Conservation (phyloP, 768 basidiomycete species). For the Agaricus blazei region DNA sequence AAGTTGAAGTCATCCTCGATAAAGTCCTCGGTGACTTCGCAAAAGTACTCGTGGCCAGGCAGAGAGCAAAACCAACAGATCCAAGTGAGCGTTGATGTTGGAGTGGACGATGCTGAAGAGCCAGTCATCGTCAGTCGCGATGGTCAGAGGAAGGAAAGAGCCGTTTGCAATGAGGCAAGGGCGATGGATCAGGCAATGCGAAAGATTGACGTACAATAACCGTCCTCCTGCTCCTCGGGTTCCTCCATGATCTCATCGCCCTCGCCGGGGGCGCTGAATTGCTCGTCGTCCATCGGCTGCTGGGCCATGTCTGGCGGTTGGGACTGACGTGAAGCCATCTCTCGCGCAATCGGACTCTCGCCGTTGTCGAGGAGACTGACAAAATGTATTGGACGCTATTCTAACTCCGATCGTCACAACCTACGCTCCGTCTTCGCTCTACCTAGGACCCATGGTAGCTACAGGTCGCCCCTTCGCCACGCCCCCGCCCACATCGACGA, state of each 20-base stretch:
- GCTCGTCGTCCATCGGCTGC: slow-evolving; percentile 54
- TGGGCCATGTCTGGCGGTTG: slow-evolving; percentile 39
- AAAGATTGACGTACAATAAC: slow-evolving; percentile 62
- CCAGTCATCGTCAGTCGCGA: slow-evolving; percentile 19
- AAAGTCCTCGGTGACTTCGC: slow-evolving; percentile 97
- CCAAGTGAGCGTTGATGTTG: slow-evolving; percentile 90
- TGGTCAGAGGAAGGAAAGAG: slow-evolving; percentile 11
- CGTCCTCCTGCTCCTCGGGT: slow-evolving; percentile 69
- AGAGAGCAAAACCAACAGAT: slow-evolving; percentile 95
- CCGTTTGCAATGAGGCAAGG: slow-evolving; percentile 10
- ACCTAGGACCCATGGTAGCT: slow-evolving; percentile 25
- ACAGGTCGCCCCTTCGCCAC: slow-evolving; percentile 44
- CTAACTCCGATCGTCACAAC: slow-evolving; percentile 16
- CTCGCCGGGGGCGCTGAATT: slow-evolving; percentile 49
- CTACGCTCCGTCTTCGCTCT: slow-evolving; percentile 5
- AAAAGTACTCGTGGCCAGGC: slow-evolving; percentile 96
- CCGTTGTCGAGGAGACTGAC: background rate
- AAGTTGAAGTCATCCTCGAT: slow-evolving; percentile 99
- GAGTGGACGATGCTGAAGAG: slow-evolving; percentile 77
- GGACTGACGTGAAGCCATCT: slow-evolving; percentile 36
- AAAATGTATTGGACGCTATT: slow-evolving; percentile 9
- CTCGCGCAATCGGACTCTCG: slow-evolving; percentile 14
- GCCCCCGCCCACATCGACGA: slow-evolving; percentile 49
- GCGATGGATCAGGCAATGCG: slow-evolving; percentile 14
- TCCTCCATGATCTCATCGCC: slow-evolving; percentile 83